These are phyloP conservation scores for Aspergillus aculeatinus DNA, from an alignment of 2,329 filamentous ascomycete species.

Conservation along the genomic window DNA sequence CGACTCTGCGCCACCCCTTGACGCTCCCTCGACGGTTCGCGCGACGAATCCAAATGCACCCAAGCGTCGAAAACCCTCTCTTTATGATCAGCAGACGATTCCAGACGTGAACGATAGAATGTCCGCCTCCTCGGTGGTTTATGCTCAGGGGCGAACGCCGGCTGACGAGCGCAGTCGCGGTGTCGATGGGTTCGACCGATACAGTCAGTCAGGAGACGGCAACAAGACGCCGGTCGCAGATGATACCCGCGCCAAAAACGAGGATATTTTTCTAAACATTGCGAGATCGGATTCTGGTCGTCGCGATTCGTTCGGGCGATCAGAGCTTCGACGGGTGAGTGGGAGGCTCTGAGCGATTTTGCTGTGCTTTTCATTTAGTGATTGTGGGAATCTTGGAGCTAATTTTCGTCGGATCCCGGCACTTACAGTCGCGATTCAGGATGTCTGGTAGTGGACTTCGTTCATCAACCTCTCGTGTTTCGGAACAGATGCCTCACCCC, in stretches of 20 bases:
- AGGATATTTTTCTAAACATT: conserved; percentile 50
- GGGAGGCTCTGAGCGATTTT: not conserved
- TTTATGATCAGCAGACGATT: conserved; percentile 22
- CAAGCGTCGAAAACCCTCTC: conserved; percentile 29
- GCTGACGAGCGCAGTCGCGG: conserved; percentile 27
- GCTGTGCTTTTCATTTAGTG: conserved; percentile 1
- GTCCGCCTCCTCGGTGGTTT: conserved; percentile 33
- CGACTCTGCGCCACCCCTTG: conserved; percentile 21
- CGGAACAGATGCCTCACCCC: conserved; percentile 39
- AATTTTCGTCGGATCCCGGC: conserved; percentile 16
- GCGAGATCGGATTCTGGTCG: conserved; percentile 42
- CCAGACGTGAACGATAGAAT: conserved; percentile 35
- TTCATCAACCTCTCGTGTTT: conserved; percentile 32
- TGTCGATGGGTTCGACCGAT: conserved; percentile 26
- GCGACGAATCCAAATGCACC: conserved; percentile 29
- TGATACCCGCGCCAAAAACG: conserved; percentile 40
- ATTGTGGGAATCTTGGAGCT: conserved; percentile 12
- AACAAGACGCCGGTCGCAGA: conserved; percentile 37
- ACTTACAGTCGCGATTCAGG: conserved; percentile 37
- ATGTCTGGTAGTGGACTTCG: conserved; percentile 36
- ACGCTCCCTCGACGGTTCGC: conserved; percentile 27
- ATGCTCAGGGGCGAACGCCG: conserved; percentile 29
- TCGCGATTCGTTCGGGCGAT: conserved; percentile 37
- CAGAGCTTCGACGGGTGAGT: conserved; percentile 43
- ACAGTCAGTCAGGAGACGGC: conserved; percentile 28